These are phyloP conservation scores for Eimeria sp. DNA, from an alignment of 169 alveolate genomes.

Conservation along the genomic window DNA sequence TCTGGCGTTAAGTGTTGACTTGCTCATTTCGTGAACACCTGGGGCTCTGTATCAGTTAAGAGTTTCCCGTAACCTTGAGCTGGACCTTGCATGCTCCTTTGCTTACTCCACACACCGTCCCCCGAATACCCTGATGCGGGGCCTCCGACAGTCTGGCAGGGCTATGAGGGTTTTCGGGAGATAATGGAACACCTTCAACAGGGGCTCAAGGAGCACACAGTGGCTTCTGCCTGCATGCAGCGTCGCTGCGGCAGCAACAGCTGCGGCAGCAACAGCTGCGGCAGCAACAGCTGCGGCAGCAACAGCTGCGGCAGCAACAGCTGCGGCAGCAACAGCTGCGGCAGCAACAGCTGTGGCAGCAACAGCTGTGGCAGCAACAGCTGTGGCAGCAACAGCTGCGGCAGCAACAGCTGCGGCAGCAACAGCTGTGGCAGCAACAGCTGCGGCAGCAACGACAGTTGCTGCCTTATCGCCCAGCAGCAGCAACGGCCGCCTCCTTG, in stretches of 20 bases:
- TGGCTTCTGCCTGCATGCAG: neutral
- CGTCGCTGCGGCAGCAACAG: slow-evolving; percentile 24
- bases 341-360: too few relatives aligned
- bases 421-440: too few relatives aligned
- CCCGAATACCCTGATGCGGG: neutral
- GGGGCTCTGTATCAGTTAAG: neutral
- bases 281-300: neutral
- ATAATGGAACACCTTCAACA: neutral
- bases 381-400: too few relatives aligned
- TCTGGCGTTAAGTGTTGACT: neutral
- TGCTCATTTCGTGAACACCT: neutral
- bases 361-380: too few relatives aligned
- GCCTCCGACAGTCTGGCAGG: neutral
- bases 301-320: too few relatives aligned
- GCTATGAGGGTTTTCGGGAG: neutral
- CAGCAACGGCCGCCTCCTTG: slow-evolving; percentile 5
- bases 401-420: too few relatives aligned
- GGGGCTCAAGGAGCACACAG: neutral
- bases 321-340: too few relatives aligned
- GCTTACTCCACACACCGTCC: neutral
- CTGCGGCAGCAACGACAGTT: neutral
- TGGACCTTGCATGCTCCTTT: neutral
- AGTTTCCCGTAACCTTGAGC: neutral
- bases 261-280: slow-evolving; percentile 9
- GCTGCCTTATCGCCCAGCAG: slow-evolving; percentile 13